Evolutionary conservation across 2,329 filamentous ascomycete genomes (phyloP), one percentile per base, ranked within the genome.

Genomic region (Claviceps purpurea): DNA sequence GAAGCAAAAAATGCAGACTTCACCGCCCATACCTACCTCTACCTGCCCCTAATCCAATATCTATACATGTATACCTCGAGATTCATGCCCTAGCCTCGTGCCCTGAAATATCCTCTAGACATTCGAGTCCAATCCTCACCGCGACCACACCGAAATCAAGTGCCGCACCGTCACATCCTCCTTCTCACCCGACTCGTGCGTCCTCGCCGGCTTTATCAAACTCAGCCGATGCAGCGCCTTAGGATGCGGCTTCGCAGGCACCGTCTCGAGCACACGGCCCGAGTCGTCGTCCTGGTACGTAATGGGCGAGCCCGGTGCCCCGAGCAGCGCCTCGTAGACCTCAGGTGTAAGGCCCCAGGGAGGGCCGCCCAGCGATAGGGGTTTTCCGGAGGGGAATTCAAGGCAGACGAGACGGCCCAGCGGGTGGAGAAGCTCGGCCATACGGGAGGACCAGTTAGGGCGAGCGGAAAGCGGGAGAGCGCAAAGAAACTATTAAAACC

Each of bases 341-440:
- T 81, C 76, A 1, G 85, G 76, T 13, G 79, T 77, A 42, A 87
- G 68, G 7, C 82, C 80, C 74, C 79, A 90, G 1, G 89, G 88
- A 13, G 89, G 88, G 0, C 89, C 88, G 10, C 74, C 74, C 10
- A 76, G 73, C 11, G 72, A 72, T 10, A 83, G 75, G 43, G 79
- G 74, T 64, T 90, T 93, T 55, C 79, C 76, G 1, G 84, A 81
- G 10, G 89, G 89, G 64, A 85, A 94, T 64, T 95, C 88, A 55
- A 95, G 75, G 67, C 80, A 83, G 50, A 84, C 63, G 26, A 84
- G 68, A 40, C 73, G 69, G 22, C 79, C 78, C 24, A 58, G 62
- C 5, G 70, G 70, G 20, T 66, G 58, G 34, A 84, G 68, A 41
- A 83, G 69, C 41, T 73, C 62, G 14, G 67, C 59, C 65, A 78